phyloP scores from a whole-genome alignment of 2,329 filamentous ascomycete species.

The Pseudonectria foliicola region DNA sequence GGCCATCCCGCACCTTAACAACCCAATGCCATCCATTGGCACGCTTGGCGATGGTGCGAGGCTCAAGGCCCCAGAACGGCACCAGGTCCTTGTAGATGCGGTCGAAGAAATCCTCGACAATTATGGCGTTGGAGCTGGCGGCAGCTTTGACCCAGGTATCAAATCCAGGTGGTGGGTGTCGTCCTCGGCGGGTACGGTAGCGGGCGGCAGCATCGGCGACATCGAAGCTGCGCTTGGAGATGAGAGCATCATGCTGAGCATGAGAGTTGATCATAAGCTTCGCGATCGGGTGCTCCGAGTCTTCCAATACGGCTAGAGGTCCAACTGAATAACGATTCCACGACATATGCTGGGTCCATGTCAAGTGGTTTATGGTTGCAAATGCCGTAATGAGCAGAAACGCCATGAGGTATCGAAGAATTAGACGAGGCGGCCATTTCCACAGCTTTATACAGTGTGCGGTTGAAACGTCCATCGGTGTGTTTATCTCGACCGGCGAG shows the following conservation, averaged over 20 bases:
- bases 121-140: slow-evolving; percentile 41
- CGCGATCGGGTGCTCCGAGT: slow-evolving; percentile 41
- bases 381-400: too few relatives aligned
- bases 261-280: slow-evolving; percentile 41
- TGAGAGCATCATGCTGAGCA: slow-evolving; percentile 32
- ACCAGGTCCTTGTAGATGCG: slow-evolving; percentile 56
- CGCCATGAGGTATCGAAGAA: slow-evolving; percentile 6
- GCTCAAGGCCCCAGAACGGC: slow-evolving; percentile 52
- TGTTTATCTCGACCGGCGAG: too few relatives aligned
- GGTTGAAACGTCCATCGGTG: too few relatives aligned
- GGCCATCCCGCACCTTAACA: slow-evolving; percentile 41
- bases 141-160: slow-evolving; percentile 53
- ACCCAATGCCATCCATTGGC: slow-evolving; percentile 38
- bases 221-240: slow-evolving; percentile 39
- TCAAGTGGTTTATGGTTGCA: slow-evolving; percentile 11
- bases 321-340: slow-evolving; percentile 17
- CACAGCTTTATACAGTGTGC: neutral
- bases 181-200: slow-evolving; percentile 49
- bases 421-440: slow-evolving; percentile 3
- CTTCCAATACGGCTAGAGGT: slow-evolving; percentile 14
- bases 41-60: slow-evolving; percentile 29
- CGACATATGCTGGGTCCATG: slow-evolving; percentile 22
- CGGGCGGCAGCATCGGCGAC: slow-evolving; percentile 45
- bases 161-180: slow-evolving; percentile 59
- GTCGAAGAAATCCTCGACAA: slow-evolving; percentile 58